Percentiles rank a stretch among this genome's conserved stretches.
phyloP scores from a whole-genome alignment of 163 green algal genomes.

The Trebouxiophyceae sp. region DNA sequence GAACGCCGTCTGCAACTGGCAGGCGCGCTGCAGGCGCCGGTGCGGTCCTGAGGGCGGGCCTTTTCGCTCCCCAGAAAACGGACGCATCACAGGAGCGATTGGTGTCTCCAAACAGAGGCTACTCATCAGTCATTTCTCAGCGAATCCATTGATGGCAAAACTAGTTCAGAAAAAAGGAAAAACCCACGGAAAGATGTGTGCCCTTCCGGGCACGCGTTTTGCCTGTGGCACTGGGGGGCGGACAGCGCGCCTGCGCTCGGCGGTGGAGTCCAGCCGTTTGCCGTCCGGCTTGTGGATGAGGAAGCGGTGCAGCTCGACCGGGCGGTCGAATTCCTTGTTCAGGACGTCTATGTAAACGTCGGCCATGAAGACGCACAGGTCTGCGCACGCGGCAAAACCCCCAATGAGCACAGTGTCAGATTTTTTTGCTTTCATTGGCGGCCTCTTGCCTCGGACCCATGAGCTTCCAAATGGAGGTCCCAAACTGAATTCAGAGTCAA shows the following conservation, averaged over 20 bases:
- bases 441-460: not conserved
- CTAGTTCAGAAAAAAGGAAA: conserved; percentile 4
- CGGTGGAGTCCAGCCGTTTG: conserved; percentile 2
- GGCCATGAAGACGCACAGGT: conserved; percentile 41
- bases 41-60: no score
- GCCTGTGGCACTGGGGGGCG: no score
- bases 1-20: no score
- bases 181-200: not conserved
- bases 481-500: not conserved
- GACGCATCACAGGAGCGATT: no score
- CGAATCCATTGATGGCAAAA: no score
- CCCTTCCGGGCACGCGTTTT: no score
- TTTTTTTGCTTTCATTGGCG: no score
- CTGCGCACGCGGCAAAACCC: conserved; percentile 1
- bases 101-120: conserved; percentile 2
- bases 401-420: not conserved
- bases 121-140: not conserved
- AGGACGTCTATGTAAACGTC: conserved; percentile 45
- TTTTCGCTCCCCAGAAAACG: no score
- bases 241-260: conserved; percentile 13
- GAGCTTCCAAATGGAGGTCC: not conserved
- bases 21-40: no score
- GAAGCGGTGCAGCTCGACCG: conserved; percentile 53
- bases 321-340: conserved; percentile 3
- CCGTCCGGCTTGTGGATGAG: conserved; percentile 35